These are phyloP conservation scores for Malassezia yamatoensis DNA, from an alignment of 1,284 basidiomycete species.

Conservation along the genomic window DNA sequence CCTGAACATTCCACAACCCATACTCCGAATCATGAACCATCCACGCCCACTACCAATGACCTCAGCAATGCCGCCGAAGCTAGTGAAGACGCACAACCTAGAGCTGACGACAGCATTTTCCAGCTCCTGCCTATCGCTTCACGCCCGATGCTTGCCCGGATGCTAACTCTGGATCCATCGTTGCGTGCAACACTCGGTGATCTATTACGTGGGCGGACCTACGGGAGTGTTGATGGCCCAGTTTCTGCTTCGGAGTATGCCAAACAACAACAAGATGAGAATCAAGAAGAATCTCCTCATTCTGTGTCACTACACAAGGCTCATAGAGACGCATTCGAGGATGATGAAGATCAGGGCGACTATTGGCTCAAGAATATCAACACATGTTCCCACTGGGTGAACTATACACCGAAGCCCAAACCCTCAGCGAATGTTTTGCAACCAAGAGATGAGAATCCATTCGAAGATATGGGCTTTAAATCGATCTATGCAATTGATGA, in stretches of 20 bases:
- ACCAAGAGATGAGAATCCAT: slow-evolving; percentile 9
- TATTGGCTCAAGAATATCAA: slow-evolving; percentile 48
- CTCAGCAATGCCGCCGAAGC: not conserved
- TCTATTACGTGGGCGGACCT: slow-evolving; percentile 63
- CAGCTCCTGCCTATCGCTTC: slow-evolving; percentile 84
- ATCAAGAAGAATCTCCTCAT: not conserved
- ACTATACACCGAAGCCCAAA: not conserved
- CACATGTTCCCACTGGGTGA: slow-evolving; percentile 38
- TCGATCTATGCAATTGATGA: slow-evolving; percentile 2
- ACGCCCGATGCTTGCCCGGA: slow-evolving; percentile 66
- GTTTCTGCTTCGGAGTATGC: slow-evolving; percentile 26
- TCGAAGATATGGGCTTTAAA: slow-evolving; percentile 17
- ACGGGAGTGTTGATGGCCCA: slow-evolving; percentile 35
- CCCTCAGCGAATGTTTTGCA: not conserved
- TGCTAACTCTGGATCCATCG: slow-evolving; percentile 82
- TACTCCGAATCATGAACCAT: not conserved
- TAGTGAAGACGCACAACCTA: not conserved
- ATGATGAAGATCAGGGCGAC: slow-evolving; percentile 48
- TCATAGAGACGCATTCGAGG: slow-evolving; percentile 33
- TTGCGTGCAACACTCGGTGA: slow-evolving; percentile 89
- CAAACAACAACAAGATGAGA: slow-evolving; percentile 5
- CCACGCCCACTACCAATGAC: not conserved
- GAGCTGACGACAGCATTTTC: slow-evolving; percentile 90
- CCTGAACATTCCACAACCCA: not conserved
- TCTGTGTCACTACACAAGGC: slow-evolving; percentile 22